Conservation (phyloP, 164 flowering plant species). For the Magnolia sinica region DNA sequence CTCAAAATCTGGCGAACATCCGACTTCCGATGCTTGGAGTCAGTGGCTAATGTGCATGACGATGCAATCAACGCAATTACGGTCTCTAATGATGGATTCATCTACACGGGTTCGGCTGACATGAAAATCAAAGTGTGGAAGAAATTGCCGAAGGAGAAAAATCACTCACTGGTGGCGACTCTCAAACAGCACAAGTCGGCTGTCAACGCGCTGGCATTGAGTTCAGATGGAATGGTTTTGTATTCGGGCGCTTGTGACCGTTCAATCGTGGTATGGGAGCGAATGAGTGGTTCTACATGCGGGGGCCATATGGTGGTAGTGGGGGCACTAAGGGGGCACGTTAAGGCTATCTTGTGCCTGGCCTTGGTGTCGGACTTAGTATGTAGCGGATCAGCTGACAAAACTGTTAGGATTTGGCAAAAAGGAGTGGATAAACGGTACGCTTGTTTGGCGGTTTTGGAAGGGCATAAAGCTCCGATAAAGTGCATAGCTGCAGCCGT, state of each 20-base stretch:
- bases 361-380: slow-evolving; percentile 43
- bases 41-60: slow-evolving; percentile 68
- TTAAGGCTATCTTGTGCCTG: slow-evolving; percentile 66
- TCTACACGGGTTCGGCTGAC: slow-evolving; percentile 93
- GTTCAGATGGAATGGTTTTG: slow-evolving; percentile 48
- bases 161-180: slow-evolving; percentile 46
- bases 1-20: slow-evolving; percentile 71
- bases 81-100: slow-evolving; percentile 47
- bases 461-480: slow-evolving; percentile 80
- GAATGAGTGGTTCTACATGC: slow-evolving; percentile 15
- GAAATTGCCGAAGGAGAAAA: slow-evolving; percentile 38
- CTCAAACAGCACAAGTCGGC: slow-evolving; percentile 69
- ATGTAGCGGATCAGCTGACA: slow-evolving; percentile 86
- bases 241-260: slow-evolving; percentile 80
- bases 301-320: slow-evolving; percentile 36
- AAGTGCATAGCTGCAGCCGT: slow-evolving; percentile 61
- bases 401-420: slow-evolving; percentile 70
- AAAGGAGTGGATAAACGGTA: slow-evolving; percentile 33
- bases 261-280: slow-evolving; percentile 73
- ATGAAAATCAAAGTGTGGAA: slow-evolving; percentile 79
- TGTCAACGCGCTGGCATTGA: slow-evolving; percentile 73
- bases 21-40: slow-evolving; percentile 77
- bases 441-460: slow-evolving; percentile 62
- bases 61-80: slow-evolving; percentile 83
- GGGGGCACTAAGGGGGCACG: slow-evolving; percentile 71